These are phyloP conservation scores for Abelmoschus esculentus DNA, from an alignment of 345 rosid genomes.

Conservation along the genomic window DNA sequence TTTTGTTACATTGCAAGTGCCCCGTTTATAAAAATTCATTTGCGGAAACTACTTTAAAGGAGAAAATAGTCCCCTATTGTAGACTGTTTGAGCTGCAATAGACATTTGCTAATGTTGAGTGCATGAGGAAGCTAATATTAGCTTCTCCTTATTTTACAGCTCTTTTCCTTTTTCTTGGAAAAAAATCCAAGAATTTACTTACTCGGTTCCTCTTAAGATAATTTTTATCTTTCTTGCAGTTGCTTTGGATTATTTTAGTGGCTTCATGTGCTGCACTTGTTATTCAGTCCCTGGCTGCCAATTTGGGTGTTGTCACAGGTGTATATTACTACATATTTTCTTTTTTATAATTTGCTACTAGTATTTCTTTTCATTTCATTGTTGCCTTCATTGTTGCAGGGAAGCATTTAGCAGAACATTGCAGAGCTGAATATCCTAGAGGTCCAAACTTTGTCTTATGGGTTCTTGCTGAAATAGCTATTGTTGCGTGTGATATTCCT, in stretches of 20 bases:
- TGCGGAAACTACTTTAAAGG: not conserved
- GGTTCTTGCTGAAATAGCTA: conserved; percentile 81
- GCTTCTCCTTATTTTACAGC: not conserved
- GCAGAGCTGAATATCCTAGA: conserved; percentile 69
- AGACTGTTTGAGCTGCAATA: not conserved
- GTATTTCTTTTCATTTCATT: not conserved
- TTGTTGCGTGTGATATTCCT: conserved; percentile 95
- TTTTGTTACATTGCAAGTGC: not conserved
- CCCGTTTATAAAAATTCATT: not conserved
- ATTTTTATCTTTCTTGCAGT: conserved; percentile 30
- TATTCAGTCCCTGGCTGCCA: conserved; percentile 89
- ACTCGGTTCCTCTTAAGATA: not conserved
- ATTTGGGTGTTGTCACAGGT: conserved; percentile 96
- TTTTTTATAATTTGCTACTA: not conserved
- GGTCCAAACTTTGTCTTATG: conserved; percentile 71
- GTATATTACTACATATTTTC: not conserved
- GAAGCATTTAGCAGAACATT: conserved; percentile 92
- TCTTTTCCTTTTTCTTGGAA: not conserved
- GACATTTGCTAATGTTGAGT: too few relatives aligned
- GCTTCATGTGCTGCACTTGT: conserved; percentile 91
- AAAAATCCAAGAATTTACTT: not conserved
- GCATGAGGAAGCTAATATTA: too few relatives aligned
- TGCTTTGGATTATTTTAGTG: conserved; percentile 88
- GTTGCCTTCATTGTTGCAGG: conserved; percentile 33
- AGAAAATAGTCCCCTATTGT: not conserved